phyloP scores from a whole-genome alignment of 2,329 filamentous ascomycete species.

The Colletotrichum nymphaeae region DNA sequence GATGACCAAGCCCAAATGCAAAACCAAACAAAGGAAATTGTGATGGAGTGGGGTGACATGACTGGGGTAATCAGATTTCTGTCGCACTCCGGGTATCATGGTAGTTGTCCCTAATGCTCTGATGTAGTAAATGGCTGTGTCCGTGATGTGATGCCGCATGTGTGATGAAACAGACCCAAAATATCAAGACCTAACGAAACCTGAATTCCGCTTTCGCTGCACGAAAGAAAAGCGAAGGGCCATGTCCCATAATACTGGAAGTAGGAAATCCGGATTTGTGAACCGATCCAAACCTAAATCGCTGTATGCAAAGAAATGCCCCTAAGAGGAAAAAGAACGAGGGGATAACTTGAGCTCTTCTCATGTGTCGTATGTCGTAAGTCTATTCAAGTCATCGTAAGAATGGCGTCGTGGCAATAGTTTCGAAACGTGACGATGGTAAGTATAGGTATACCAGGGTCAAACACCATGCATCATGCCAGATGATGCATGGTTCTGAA shows the following conservation, averaged over 20 bases:
- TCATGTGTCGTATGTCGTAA: neutral
- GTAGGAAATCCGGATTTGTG: neutral
- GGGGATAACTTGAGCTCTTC: neutral
- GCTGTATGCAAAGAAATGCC: conserved; percentile 23
- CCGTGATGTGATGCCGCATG: conserved; percentile 30
- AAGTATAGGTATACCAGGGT: too few relatives aligned
- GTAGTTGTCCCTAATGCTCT: conserved; percentile 37
- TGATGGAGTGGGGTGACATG: conserved; percentile 37
- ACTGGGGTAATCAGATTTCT: conserved; percentile 36
- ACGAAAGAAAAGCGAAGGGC: neutral
- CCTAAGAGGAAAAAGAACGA: neutral
- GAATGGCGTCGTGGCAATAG: neutral
- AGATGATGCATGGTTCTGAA: conserved; percentile 34
- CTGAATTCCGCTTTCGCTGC: neutral
- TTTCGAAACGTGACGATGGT: neutral
- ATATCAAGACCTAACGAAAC: neutral
- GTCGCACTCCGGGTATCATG: conserved; percentile 39
- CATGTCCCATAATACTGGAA: neutral
- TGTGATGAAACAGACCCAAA: neutral
- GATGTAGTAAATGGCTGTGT: conserved; percentile 28
- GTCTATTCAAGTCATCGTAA: neutral
- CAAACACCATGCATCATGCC: conserved; percentile 39
- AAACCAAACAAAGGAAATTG: conserved; percentile 17
- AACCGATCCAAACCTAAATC: conserved; percentile 16
- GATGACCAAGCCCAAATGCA: conserved; percentile 16